A percentile compares a stretch with the other conserved stretches of the same genome.
These are phyloP conservation scores for Podaxis carcinomalis DNA, from an alignment of 768 basidiomycete species.

Conservation along the genomic window DNA sequence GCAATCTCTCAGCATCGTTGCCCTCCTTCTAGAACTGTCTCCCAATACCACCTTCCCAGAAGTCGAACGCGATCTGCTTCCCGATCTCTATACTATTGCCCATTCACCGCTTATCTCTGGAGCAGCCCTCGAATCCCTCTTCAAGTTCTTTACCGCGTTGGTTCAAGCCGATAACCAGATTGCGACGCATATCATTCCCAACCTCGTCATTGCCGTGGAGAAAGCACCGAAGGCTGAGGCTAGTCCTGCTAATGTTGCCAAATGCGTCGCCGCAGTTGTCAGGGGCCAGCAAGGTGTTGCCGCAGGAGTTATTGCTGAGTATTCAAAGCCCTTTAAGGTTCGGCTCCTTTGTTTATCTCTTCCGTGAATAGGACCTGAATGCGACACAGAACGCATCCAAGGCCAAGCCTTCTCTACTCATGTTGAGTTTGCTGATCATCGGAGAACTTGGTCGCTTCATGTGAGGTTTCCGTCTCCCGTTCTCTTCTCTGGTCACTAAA, in stretches of 20 bases:
- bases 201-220: conserved; percentile 61
- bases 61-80: conserved; percentile 67
- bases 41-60: conserved; percentile 69
- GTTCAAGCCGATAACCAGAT: conserved; percentile 82
- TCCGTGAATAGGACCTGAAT: background rate
- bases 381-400: conserved; percentile 45
- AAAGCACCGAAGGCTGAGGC: conserved; percentile 58
- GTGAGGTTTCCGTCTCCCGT: conserved; percentile 35
- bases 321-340: conserved; percentile 78
- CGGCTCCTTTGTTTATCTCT: background rate
- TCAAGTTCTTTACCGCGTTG: conserved; percentile 77
- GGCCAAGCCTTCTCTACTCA: conserved; percentile 61
- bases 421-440: conserved; percentile 82
- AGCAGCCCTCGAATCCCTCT: conserved; percentile 73
- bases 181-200: conserved; percentile 77
- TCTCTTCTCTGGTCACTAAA: background rate
- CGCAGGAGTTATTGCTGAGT: conserved; percentile 81
- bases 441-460: conserved; percentile 92
- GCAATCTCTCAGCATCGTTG: conserved; percentile 60
- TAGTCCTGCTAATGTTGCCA: conserved; percentile 70
- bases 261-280: conserved; percentile 82
- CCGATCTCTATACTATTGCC: conserved; percentile 64
- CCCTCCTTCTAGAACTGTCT: conserved; percentile 64
- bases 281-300: conserved; percentile 65
- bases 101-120: conserved; percentile 78